Base-by-base conservation (phyloP, 1,284 basidiomycete species). In the Cryptococcus sp. region DNA sequence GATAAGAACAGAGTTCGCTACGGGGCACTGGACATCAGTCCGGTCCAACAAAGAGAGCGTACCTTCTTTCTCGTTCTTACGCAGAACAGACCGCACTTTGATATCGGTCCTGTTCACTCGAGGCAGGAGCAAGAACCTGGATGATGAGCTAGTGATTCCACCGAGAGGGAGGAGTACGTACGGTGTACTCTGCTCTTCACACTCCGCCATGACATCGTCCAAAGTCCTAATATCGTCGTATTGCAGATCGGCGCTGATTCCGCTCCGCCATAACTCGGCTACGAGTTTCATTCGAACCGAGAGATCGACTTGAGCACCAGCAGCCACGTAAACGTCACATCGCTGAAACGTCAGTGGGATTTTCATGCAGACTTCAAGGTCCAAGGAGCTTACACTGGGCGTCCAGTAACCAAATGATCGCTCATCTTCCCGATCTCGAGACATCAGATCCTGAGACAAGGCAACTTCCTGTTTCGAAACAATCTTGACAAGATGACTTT, bases 271-370 rank as follows among this genome's bases (percentile, higher is more conserved):
- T 7, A 82, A 70, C 57, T 80, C 78, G 5, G 76, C 74, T 14
- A 76, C 76, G 37, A 82, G 66, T 36, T 74, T 72, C 44, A 81
- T 69, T 5, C 80, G 69, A 4, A 70, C 65, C 11, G 75, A 66
- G 5, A 81, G 67, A 53, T 79, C 67, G 0, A 77, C 77, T 0
- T 75, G 72, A 4, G 69, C 68, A 45, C 77, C 78, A 1, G 70
- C 70, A 4, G 78, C 78, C 2, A 82, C 75, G 55, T 82, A 82
- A 19, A 81, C 80, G 58, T 82, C 80, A 55, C 79, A 81, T 24
- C 81, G 75, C 49, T 79, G 66, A 4, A 73, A 67, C 23, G 5
- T 45, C n/a, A n/a, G n/a, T n/a, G n/a, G 21, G 7, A 11, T 28
- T 24, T 21, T 31, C 45, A 46, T 10, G 39, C 39, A 10, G 39